A percentile compares a stretch with the other conserved stretches of the same genome.
phyloP scores from a whole-genome alignment of 2,329 filamentous ascomycete species.

The Fusarium chaquense region DNA sequence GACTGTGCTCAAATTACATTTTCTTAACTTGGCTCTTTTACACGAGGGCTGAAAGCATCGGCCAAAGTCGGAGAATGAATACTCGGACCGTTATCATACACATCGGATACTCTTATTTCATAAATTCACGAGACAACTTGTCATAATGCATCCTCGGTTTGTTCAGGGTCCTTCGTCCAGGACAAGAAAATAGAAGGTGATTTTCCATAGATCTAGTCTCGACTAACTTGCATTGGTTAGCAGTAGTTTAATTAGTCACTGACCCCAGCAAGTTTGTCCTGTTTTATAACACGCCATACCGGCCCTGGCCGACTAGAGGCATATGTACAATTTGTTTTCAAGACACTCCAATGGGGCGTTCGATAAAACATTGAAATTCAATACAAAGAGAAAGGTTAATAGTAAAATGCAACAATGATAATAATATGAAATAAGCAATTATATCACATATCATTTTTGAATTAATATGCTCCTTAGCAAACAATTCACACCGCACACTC shows the following conservation, averaged over 20 bases:
- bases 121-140: background rate
- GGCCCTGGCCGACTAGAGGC: background rate
- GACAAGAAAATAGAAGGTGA: constrained; percentile 26
- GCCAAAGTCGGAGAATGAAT: constrained; percentile 42
- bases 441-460: background rate
- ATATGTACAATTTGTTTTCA: background rate
- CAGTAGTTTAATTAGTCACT: background rate
- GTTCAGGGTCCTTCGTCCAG: constrained; percentile 26
- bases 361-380: background rate
- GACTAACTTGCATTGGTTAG: background rate
- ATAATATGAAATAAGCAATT: background rate
- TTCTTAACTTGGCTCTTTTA: background rate
- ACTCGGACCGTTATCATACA: background rate
- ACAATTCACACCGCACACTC: background rate
- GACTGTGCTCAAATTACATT: constrained; percentile 16
- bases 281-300: constrained; percentile 31
- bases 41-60: constrained; percentile 22
- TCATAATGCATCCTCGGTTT: constrained; percentile 33
- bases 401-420: background rate
- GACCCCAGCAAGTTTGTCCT: constrained; percentile 6
- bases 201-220: constrained; percentile 1
- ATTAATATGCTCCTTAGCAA: background rate
- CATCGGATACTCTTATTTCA: background rate
- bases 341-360: background rate
- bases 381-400: background rate